Conservation (phyloP, 768 basidiomycete species). For the Boletus reticuloceps region DNA sequence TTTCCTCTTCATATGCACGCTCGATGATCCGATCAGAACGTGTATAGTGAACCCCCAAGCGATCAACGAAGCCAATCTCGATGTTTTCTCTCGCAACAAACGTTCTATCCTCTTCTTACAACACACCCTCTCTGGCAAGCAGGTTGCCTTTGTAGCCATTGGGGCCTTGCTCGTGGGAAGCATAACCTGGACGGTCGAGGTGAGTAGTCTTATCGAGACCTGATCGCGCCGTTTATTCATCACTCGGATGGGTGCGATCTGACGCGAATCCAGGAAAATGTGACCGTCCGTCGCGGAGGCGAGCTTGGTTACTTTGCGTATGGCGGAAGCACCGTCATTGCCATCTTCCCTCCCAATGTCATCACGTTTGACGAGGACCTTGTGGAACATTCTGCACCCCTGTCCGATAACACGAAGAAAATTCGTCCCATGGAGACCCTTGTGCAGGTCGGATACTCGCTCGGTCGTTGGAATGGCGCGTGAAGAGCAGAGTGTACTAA, state of each 20-base stretch:
- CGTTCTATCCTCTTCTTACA: constrained; percentile 55
- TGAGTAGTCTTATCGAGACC: constrained; percentile 2
- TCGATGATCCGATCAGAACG: not conserved
- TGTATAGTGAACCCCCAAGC: constrained; percentile 73
- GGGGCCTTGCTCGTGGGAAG: constrained; percentile 82
- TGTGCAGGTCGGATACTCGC: constrained; percentile 44
- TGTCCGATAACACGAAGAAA: not conserved
- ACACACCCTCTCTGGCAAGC: constrained; percentile 42
- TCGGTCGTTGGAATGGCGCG: constrained; percentile 22
- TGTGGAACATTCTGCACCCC: constrained; percentile 44
- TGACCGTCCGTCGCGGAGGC: constrained; percentile 58
- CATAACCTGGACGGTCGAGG: constrained; percentile 57
- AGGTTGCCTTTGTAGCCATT: constrained; percentile 69
- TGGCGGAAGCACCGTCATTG: constrained; percentile 73
- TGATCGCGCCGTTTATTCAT: not conserved
- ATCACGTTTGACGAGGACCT: constrained; percentile 65
- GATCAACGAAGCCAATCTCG: constrained; percentile 61
- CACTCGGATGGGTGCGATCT: not conserved
- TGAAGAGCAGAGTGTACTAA: not conserved
- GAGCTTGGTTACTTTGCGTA: constrained; percentile 70
- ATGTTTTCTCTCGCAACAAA: constrained; percentile 64
- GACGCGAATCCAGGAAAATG: constrained; percentile 34
- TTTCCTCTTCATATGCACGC: not conserved
- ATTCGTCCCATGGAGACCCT: constrained; percentile 58
- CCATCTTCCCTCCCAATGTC: constrained; percentile 53